These are phyloP conservation scores for Acanthamoeba healyi DNA, from an alignment of 208 protist genomes.

Conservation along the genomic window DNA sequence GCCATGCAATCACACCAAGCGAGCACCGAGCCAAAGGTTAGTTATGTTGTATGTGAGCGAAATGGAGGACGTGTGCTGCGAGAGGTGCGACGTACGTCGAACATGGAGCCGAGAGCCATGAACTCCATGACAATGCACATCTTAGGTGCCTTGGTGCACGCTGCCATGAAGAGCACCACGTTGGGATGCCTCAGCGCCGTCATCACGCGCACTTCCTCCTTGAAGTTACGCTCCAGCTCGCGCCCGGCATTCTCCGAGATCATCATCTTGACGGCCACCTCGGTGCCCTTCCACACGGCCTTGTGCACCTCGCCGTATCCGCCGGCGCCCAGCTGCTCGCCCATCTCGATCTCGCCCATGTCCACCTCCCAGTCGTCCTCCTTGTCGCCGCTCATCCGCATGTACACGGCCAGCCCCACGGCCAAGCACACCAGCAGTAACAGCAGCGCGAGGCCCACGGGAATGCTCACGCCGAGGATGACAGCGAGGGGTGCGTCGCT, in stretches of 20 bases:
- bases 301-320: slow-evolving; percentile 30
- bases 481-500: neutral
- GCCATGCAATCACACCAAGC: too few relatives aligned
- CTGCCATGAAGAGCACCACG: slow-evolving; percentile 44
- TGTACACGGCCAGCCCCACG: neutral
- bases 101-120: neutral
- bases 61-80: neutral
- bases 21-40: neutral
- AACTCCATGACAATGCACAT: slow-evolving; percentile 39
- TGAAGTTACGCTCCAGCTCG: neutral
- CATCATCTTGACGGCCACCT: slow-evolving; percentile 54
- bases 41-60: neutral
- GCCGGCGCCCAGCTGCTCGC: slow-evolving; percentile 23
- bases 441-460: neutral
- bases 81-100: neutral
- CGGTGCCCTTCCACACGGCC: slow-evolving; percentile 28
- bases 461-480: neutral
- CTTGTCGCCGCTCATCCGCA: neutral
- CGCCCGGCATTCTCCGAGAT: neutral
- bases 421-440: neutral
- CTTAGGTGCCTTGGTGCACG: neutral
- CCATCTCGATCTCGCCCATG: neutral
- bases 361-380: slow-evolving; percentile 17
- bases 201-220: slow-evolving; percentile 19
- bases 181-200: neutral